phyloP scores from a whole-genome alignment of 768 basidiomycete genomes.

The Russula foetens region DNA sequence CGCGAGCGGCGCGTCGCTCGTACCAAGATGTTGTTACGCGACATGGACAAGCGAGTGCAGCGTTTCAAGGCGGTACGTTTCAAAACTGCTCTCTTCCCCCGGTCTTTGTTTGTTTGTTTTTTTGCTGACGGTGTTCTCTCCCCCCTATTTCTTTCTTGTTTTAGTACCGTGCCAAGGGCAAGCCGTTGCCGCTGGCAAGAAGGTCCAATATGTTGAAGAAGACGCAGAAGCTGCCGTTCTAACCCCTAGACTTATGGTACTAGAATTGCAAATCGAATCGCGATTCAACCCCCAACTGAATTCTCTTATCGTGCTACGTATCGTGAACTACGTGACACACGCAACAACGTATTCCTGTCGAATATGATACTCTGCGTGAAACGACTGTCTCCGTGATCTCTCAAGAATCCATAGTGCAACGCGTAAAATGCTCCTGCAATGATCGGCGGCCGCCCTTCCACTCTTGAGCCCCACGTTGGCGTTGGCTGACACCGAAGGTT shows the following conservation, averaged over 20 bases:
- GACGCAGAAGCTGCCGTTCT: conserved; percentile 20
- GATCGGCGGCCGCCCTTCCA: not conserved
- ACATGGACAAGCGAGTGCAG: conserved; percentile 59
- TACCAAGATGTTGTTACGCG: conserved; percentile 51
- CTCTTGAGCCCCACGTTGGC: not conserved
- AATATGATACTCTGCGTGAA: conserved; percentile 9
- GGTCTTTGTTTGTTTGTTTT: not conserved
- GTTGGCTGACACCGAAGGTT: not conserved
- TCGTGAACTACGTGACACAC: not conserved
- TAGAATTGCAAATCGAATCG: not conserved
- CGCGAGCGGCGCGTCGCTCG: conserved; percentile 39
- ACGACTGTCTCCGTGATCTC: conserved; percentile 1
- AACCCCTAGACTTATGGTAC: not conserved
- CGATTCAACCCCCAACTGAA: not conserved
- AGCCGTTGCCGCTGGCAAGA: conserved; percentile 16
- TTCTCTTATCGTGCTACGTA: not conserved
- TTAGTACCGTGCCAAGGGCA: conserved; percentile 17
- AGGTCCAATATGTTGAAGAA: conserved; percentile 14
- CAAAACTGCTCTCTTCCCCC: too few species aligned
- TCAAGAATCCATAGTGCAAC: not conserved
- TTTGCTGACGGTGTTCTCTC: not conserved
- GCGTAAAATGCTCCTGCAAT: not conserved
- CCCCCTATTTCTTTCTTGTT: not conserved
- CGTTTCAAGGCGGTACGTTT: conserved; percentile 52
- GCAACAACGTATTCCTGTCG: not conserved